These are phyloP conservation scores for Jatropha multifida DNA, from an alignment of 441 rosid species.

Conservation along the genomic window DNA sequence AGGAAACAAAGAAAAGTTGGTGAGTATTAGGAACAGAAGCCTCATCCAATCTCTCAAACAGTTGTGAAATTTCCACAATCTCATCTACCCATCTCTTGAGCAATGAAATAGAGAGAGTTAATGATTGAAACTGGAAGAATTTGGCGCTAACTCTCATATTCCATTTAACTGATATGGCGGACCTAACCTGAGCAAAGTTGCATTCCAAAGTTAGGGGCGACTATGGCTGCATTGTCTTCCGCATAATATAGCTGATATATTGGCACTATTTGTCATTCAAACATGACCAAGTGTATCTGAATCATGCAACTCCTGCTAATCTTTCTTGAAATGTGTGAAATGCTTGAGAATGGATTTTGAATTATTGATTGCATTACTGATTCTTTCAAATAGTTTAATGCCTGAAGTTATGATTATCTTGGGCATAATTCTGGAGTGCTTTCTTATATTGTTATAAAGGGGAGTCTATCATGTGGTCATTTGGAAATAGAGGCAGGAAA, in stretches of 20 bases:
- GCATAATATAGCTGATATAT: background rate
- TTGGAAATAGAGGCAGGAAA: background rate
- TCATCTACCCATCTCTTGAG: no score
- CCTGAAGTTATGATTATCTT: background rate
- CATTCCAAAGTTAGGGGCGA: background rate
- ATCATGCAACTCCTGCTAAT: background rate
- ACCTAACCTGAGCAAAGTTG: background rate
- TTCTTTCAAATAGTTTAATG: background rate
- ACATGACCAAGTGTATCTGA: background rate
- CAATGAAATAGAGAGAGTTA: background rate
- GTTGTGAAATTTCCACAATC: background rate
- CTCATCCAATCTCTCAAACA: background rate
- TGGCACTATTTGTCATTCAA: background rate
- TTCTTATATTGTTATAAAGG: no score
- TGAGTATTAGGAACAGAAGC: background rate
- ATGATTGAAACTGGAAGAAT: background rate
- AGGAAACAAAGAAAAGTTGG: background rate
- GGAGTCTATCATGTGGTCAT: no score
- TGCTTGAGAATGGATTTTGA: background rate
- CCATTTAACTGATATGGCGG: background rate
- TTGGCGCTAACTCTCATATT: no score
- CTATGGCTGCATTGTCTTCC: background rate
- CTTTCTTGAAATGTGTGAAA: background rate
- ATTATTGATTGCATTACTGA: background rate
- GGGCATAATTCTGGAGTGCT: background rate